These are phyloP conservation scores for Pseudocercospora eumusae DNA, from an alignment of 2,329 filamentous ascomycete genomes.

Conservation along the genomic window DNA sequence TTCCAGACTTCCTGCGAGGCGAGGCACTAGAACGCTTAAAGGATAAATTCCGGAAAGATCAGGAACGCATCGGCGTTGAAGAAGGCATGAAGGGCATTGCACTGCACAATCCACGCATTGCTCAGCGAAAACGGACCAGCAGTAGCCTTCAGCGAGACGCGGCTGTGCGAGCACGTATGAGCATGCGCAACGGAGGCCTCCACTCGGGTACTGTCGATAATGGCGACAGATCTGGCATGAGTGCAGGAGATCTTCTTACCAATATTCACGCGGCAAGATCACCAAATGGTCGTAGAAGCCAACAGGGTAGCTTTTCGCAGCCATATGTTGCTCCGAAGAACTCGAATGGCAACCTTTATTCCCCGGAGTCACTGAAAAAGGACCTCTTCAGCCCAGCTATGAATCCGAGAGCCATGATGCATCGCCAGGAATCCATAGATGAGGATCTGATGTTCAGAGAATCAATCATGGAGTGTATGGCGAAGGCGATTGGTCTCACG, in stretches of 20 bases:
- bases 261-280: slow-evolving; percentile 71
- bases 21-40: slow-evolving; percentile 81
- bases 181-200: slow-evolving; percentile 32
- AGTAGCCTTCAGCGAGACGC: slow-evolving; percentile 78
- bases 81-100: slow-evolving; percentile 92
- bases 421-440: slow-evolving; percentile 78
- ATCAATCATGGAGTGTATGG: slow-evolving; percentile 91
- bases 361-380: slow-evolving; percentile 44
- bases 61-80: slow-evolving; percentile 76
- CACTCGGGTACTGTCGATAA: slow-evolving; percentile 27
- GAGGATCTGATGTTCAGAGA: slow-evolving; percentile 87
- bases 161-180: slow-evolving; percentile 63
- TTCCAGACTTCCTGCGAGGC: slow-evolving; percentile 87
- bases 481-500: slow-evolving; percentile 85
- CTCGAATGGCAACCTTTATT: slow-evolving; percentile 40
- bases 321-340: slow-evolving; percentile 47
- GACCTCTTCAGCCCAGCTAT: slow-evolving; percentile 44
- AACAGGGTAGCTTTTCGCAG: slow-evolving; percentile 50
- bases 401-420: slow-evolving; percentile 48
- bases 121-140: slow-evolving; percentile 66
- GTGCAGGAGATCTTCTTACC: slow-evolving; percentile 69
- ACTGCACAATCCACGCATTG: slow-evolving; percentile 74
- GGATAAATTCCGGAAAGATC: slow-evolving; percentile 79
- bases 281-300: slow-evolving; percentile 51
- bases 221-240: slow-evolving; percentile 46